Base-by-base conservation (phyloP, 257 asterid species). In the Craterostigma plantagineum region DNA sequence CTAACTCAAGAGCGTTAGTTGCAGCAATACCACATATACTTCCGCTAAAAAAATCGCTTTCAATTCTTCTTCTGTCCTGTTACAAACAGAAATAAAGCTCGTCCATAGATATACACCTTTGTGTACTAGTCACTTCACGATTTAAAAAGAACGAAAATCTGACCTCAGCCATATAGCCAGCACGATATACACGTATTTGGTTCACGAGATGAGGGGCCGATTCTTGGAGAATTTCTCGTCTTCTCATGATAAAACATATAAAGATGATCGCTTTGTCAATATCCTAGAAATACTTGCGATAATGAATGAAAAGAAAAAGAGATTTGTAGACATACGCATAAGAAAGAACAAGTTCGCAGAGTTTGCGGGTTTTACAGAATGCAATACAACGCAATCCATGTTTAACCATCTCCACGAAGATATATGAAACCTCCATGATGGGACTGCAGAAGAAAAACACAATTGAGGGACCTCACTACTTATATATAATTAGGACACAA, bases 1-100 rank as follows among this genome's bases (percentile, higher is more conserved):
- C 98, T 66, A 87, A 61, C 73, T 87, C 98, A 49, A 87, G 95
- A 53, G 95, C 95, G 74, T 67, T 87, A 52, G 98, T 87, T 60
- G 93, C 98, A 61, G 91, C 92, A 55, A 87, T 54, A 46, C 98
- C 98, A 48, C 83, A 68, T 56, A 76, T 68, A 50, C 52, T 61
- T 36, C 98, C 98, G 51, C 49, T 63, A 64, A 82, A 87, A 59
- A 87, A 56, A 61, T 68, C 81, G 46, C 68, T 66, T 69, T 87
- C 98, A 41, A 79, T 82, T 62, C 64, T 78, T 82, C 95, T 72
- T 69, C 93, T 75, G 46, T 82, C 92, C 97, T 87, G 81, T 59
- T 49, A 44, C 60, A 64, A 65, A 36, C 43, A 68, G 51, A 54
- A 63, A 40, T 45, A 38, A 46, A 45, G 13, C 57, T n/a, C n/a